Base-by-base conservation (phyloP, 2,329 filamentous ascomycete genomes). In the Macrophomina tecta region DNA sequence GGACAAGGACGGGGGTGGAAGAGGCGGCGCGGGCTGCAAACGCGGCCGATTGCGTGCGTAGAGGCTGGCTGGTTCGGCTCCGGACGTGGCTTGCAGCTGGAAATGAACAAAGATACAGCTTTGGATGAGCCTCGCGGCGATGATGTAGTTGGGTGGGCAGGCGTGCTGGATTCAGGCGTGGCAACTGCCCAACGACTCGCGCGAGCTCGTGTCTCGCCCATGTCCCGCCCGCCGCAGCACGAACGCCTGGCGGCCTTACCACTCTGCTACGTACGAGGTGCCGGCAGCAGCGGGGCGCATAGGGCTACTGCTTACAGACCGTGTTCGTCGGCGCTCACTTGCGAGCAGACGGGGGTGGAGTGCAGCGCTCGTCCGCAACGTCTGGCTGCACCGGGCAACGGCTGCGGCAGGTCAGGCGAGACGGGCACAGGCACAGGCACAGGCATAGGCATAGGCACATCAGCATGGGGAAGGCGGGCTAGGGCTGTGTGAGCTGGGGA, bases 21-120 rank as follows among this genome's bases (percentile, higher is more conserved):
- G 8, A n/a, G 23, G 38, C 34, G 53, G 53, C 53, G 53, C 36
- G 53, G 53, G 30, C 38, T 34, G 55, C 55, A 8, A 23, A 60
- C 55, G 55, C 55, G 55, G 55, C 30, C 40, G 55, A 60, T 60
- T 60, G 40, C 40, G 38, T 60, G 55, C 49, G 49, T 30, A 36
- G 38, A 18, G 52, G 52, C 49, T 23, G 52, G 52, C 49, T 23
- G 18, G 53, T 32, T 38, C 52, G 52, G 34, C n/a, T 45, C n/a
- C 55, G 28, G 55, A 34, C 23, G 55, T 60, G 55, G 55, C 55
- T 60, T 60, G 55, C 55, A 60, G 55, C 55, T 60, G 23, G 55
- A 46, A 60, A 60, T 60, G 55, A 46, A 38, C 8, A 18, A 42
- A 30, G 11, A 14, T 60, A 23, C 55, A 42, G 36, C 36, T 32